phyloP scores from a whole-genome alignment of 768 basidiomycete species.

The Podaxis sp. region DNA sequence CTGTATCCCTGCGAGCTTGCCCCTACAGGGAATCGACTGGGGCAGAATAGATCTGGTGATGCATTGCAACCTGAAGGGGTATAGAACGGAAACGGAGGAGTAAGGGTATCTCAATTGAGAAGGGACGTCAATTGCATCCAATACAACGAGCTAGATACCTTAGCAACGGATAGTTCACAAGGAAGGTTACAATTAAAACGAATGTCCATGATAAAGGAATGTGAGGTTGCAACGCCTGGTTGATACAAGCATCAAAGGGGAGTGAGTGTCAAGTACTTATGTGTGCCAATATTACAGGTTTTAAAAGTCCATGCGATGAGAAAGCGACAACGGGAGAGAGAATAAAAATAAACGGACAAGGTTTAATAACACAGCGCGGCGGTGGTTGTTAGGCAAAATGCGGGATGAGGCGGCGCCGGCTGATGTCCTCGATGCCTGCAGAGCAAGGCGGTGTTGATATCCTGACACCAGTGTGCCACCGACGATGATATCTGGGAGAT shows the following conservation, averaged over 20 bases:
- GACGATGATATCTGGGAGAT: conserved; percentile 14
- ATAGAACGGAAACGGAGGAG: not conserved
- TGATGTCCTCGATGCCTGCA: conserved; percentile 27
- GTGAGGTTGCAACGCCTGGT: conserved; percentile 1
- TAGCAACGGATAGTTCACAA: conserved; percentile 9
- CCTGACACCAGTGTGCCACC: conserved; percentile 40
- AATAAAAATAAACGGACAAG: not conserved
- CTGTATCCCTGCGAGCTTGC: not conserved
- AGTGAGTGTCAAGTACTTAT: not conserved
- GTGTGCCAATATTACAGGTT: conserved; percentile 11
- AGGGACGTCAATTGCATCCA: not conserved
- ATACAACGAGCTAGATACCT: conserved; percentile 3
- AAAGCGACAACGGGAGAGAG: not conserved
- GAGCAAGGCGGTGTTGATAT: conserved; percentile 41
- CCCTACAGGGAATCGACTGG: not conserved
- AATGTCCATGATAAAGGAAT: conserved; percentile 10
- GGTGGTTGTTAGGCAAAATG: conserved; percentile 11
- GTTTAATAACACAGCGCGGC: not conserved
- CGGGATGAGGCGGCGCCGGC: conserved; percentile 18
- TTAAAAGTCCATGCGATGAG: conserved; percentile 5
- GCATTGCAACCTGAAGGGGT: not conserved
- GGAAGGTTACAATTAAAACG: conserved; percentile 4
- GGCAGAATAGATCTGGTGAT: not conserved
- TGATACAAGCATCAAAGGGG: not conserved
- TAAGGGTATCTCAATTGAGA: not conserved